Evolutionary conservation across 1,284 basidiomycete species (phyloP).

Genomic region (Cryptococcus sp.): DNA sequence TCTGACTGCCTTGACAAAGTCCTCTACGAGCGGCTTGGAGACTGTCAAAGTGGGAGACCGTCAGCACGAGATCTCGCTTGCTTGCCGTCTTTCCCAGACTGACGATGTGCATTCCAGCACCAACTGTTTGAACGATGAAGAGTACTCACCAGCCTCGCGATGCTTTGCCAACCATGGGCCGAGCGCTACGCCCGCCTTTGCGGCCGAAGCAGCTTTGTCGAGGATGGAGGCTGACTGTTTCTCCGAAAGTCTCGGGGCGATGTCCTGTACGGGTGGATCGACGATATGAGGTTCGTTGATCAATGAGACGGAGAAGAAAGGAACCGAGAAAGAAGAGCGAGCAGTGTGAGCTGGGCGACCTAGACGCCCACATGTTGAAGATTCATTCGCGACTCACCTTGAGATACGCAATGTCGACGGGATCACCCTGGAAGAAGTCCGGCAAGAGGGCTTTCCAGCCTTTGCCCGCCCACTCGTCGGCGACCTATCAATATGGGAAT

Average conservation of each 20-base stretch:
- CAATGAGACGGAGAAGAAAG: too few relatives aligned
- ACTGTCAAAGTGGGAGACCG: constrained; percentile 13
- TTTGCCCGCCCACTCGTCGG: constrained; percentile 67
- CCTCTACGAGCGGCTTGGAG: constrained; percentile 43
- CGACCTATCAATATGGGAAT: constrained; percentile 31
- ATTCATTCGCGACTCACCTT: constrained; percentile 45
- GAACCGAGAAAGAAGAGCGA: too few relatives aligned
- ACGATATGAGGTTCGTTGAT: neutral
- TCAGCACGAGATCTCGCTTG: too few relatives aligned
- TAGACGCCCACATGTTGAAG: too few relatives aligned
- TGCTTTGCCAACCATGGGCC: constrained; percentile 36
- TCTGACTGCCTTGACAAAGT: constrained; percentile 41
- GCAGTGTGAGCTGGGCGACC: too few relatives aligned
- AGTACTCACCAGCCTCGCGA: constrained; percentile 41
- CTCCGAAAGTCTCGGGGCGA: constrained; percentile 36
- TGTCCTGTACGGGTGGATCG: constrained; percentile 18
- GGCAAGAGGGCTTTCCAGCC: constrained; percentile 67
- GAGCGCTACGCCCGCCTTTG: constrained; percentile 40
- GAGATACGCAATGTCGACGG: constrained; percentile 56
- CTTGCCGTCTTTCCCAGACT: constrained; percentile 1
- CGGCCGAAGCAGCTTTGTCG: constrained; percentile 45
- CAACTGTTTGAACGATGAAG: neutral
- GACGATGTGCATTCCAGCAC: neutral
- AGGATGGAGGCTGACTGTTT: constrained; percentile 38
- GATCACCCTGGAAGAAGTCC: constrained; percentile 66